These are phyloP conservation scores for Picochlorum sp. DNA, from an alignment of 139 green algal genomes.

Conservation along the genomic window DNA sequence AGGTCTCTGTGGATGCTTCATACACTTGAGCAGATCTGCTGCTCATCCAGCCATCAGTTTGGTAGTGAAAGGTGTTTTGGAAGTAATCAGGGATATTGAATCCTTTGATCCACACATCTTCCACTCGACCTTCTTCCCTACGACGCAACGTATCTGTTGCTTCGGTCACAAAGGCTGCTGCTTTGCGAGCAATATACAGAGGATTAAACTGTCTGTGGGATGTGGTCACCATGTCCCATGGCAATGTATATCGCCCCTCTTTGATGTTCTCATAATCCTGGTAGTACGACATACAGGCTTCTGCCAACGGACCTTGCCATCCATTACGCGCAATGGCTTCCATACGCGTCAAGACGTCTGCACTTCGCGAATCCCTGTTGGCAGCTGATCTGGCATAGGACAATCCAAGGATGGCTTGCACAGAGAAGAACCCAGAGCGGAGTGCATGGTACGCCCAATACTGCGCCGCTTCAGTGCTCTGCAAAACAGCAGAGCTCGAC, in stretches of 20 bases:
- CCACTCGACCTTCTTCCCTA: slow-evolving; percentile 15
- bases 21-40: slow-evolving; percentile 50
- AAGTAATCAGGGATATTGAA: slow-evolving; percentile 75
- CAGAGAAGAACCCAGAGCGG: slow-evolving; percentile 56
- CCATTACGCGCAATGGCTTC: slow-evolving; percentile 13
- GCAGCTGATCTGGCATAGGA: background rate
- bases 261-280: slow-evolving; percentile 30
- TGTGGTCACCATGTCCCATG: slow-evolving; percentile 73
- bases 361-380: background rate
- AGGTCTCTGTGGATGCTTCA: slow-evolving; percentile 72
- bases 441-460: slow-evolving; percentile 55
- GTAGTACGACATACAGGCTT: slow-evolving; percentile 28
- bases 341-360: slow-evolving; percentile 4
- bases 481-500: slow-evolving; percentile 5
- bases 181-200: slow-evolving; percentile 37
- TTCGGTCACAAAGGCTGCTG: slow-evolving; percentile 40
- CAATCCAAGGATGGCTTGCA: slow-evolving; percentile 35
- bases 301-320: slow-evolving; percentile 21
- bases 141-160: slow-evolving; percentile 43
- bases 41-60: slow-evolving; percentile 78
- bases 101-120: slow-evolving; percentile 49
- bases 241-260: slow-evolving; percentile 47
- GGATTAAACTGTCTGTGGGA: slow-evolving; percentile 75
- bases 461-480: slow-evolving; percentile 7
- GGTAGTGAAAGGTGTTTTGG: slow-evolving; percentile 77